Conservation (phyloP, 202 grass and related monocot species). For the Schoenoplectus triqueter region DNA sequence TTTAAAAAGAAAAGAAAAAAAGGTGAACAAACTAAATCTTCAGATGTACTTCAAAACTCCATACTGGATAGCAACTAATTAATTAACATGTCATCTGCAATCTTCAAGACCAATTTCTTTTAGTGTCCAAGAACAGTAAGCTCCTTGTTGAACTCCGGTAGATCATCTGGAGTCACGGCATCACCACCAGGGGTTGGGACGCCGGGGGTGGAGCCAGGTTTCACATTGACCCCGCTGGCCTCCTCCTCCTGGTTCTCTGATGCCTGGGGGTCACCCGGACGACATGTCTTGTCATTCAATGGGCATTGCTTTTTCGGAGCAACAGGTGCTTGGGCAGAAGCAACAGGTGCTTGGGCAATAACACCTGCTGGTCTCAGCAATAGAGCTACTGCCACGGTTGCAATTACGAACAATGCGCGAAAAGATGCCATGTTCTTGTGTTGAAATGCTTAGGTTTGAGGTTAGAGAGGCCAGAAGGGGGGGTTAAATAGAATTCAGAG, state of each 20-base stretch:
- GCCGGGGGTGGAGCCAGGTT: background rate
- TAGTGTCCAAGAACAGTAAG: conserved; percentile 39
- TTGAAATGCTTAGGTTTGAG: background rate
- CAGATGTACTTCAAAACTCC: background rate
- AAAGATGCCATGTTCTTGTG: background rate
- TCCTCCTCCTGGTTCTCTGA: conserved; percentile 62
- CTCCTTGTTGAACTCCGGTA: background rate
- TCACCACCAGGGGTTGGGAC: background rate
- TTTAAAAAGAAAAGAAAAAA: background rate
- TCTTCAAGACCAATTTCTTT: background rate
- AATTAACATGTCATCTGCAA: background rate
- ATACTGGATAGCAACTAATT: background rate
- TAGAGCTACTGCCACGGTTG: background rate
- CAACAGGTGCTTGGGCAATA: background rate
- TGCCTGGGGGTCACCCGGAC: conserved; percentile 41
- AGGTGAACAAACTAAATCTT: background rate
- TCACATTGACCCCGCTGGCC: conserved; percentile 1
- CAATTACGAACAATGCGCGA: background rate
- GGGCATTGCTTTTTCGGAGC: conserved; percentile 6
- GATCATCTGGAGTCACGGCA: background rate
- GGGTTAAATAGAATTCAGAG: conserved; percentile 7
- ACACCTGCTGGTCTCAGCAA: background rate
- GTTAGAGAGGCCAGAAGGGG: background rate
- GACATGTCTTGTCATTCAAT: conserved; percentile 53
- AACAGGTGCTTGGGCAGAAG: too few relatives aligned